Base-by-base conservation (phyloP, 2,329 filamentous ascomycete species). In the Ophiostoma ulmi region DNA sequence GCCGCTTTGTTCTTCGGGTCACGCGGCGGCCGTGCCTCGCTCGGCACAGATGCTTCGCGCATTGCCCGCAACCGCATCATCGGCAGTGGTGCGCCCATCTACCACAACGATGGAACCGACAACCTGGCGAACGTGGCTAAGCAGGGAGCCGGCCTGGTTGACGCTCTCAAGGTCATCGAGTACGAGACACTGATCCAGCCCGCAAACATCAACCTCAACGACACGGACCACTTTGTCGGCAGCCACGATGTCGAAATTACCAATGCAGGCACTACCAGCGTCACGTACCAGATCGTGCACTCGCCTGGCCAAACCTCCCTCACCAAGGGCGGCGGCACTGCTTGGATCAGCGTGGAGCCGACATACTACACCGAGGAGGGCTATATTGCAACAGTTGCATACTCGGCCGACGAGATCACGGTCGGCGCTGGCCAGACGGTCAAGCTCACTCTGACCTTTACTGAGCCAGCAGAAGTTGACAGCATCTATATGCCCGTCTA, bases 401-500 rank as follows among this genome's bases (percentile, higher is more conserved):
- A 26, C n/a, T 58, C 52, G 31, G 35, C 61, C 31, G 61, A 64
- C 26, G 58, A 66, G 20, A 44, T 70, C 41, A 70, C 72, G 1
- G 44, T 58, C 10, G 55, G 8, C 5, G 17, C 52, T 10, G 52
- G 52, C 11, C 14, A 58, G 52, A 58, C 52, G 3, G 52, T 5
- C n/a, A 58, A 13, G 52, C 22, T 58, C 8, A 58, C 22, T 7
- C 52, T 58, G 22, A 5, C 52, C 5, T 58, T 58, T 22, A 58
- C 52, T 4, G 52, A 58, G n/a, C 52, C 52, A 1, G 52, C 52
- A 3, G 14, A 22, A n/a, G 20, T 70, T 7, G 76, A 78, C 68
- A 55, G 75, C 2, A 72, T 73, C 2, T 74, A 73, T 17, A 72
- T 80, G 38, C 78, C 78, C 1, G 70, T 80, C 22, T 80, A 79